Percentiles rank a stretch among this genome's conserved stretches.
These are phyloP conservation scores for Garcia nutans DNA, from an alignment of 345 rosid genomes.

Conservation along the genomic window DNA sequence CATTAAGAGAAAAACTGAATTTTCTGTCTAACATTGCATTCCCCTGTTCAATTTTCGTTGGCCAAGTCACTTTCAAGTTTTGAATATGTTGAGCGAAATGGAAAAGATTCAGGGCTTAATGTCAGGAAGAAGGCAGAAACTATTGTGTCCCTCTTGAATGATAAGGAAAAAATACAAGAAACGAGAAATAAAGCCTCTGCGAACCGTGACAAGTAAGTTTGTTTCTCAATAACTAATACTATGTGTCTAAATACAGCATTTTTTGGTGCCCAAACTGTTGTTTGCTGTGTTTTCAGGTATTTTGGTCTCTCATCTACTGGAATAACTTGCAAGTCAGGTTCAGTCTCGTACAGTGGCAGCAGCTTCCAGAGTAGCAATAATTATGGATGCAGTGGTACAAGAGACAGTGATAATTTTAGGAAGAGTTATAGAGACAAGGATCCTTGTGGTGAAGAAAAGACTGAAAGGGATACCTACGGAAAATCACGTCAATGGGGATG, in stretches of 20 bases:
- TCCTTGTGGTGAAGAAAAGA: constrained; percentile 35
- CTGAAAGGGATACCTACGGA: constrained; percentile 51
- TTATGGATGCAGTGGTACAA: constrained; percentile 50
- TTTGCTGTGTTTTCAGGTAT: constrained; percentile 50
- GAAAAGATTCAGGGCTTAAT: constrained; percentile 88
- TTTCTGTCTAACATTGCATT: constrained; percentile 22
- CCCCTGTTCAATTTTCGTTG: constrained; percentile 29
- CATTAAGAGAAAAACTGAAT: constrained; percentile 13
- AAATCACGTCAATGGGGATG: constrained; percentile 46
- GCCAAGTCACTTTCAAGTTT: constrained; percentile 85
- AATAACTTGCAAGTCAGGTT: constrained; percentile 63
- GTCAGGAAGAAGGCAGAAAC: constrained; percentile 95
- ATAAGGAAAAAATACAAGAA: constrained; percentile 85
- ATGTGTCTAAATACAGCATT: constrained; percentile 9
- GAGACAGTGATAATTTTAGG: constrained; percentile 51
- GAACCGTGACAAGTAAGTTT: constrained; percentile 86
- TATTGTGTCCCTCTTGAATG: constrained; percentile 66
- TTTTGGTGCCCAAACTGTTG: constrained; percentile 16
- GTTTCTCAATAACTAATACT: constrained; percentile 9
- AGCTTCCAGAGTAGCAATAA: constrained; percentile 49
- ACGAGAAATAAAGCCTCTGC: constrained; percentile 82
- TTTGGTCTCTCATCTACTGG: constrained; percentile 90
- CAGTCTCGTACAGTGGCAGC: constrained; percentile 57
- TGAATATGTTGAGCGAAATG: constrained; percentile 92
- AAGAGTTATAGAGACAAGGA: constrained; percentile 53